A percentile compares a stretch with the other conserved stretches of the same genome.
These are phyloP conservation scores for Silene conica DNA, from an alignment of 148 eudicot genomes.

Conservation along the genomic window DNA sequence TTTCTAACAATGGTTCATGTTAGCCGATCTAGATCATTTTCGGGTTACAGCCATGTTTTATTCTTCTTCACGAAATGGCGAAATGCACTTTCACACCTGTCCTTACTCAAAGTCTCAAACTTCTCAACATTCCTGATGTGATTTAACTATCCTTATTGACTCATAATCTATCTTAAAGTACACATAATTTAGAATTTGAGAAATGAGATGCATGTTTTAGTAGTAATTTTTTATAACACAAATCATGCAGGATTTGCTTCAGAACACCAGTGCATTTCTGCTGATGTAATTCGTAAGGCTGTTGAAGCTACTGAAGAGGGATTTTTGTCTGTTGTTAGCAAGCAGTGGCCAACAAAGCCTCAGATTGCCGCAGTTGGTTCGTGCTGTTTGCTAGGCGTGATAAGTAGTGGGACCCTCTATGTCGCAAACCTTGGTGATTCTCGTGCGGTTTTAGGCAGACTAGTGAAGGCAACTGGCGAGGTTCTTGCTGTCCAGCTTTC, in stretches of 20 bases:
- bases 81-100: background rate
- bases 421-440: conserved; percentile 79
- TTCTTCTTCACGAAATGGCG: background rate
- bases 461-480: conserved; percentile 67
- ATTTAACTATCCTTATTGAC: background rate
- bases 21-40: background rate
- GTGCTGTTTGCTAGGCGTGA: conserved; percentile 67
- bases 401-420: conserved; percentile 59
- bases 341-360: conserved; percentile 64
- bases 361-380: conserved; percentile 87
- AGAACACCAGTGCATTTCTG: conserved; percentile 69
- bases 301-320: conserved; percentile 85
- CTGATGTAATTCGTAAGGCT: conserved; percentile 68
- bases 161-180: background rate
- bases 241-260: conserved; percentile 53
- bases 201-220: conserved; percentile 8
- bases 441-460: conserved; percentile 78
- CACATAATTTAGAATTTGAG: background rate
- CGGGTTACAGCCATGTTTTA: background rate
- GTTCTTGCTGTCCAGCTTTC: conserved; percentile 71
- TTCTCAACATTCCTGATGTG: background rate
- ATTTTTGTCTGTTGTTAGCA: conserved; percentile 60
- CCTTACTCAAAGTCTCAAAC: background rate
- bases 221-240: background rate
- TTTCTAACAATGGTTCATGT: background rate